phyloP scores from a whole-genome alignment of 768 basidiomycete species.

The Termitomyces sp. region DNA sequence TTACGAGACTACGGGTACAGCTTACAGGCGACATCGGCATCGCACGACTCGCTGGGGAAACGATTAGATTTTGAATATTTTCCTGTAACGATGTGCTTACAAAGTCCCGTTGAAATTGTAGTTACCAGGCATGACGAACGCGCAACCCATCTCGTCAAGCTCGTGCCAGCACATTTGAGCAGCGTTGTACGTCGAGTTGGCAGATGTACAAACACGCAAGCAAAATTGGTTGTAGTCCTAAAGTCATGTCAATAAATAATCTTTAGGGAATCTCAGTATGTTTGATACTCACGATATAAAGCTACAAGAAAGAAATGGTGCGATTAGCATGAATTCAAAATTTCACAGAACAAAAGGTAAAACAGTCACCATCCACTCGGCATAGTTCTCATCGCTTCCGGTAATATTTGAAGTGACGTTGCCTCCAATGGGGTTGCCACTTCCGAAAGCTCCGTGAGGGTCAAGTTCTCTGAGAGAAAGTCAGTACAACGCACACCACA shows the following conservation, averaged over 20 bases:
- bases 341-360: neutral
- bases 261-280: neutral
- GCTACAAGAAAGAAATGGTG: slow-evolving; percentile 14
- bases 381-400: slow-evolving; percentile 34
- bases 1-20: neutral
- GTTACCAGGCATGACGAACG: slow-evolving; percentile 47
- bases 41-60: slow-evolving; percentile 35
- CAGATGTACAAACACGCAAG: slow-evolving; percentile 41
- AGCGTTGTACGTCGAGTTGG: slow-evolving; percentile 42
- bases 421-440: slow-evolving; percentile 44
- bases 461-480: slow-evolving; percentile 36
- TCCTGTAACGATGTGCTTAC: slow-evolving; percentile 23
- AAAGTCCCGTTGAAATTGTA: slow-evolving; percentile 42
- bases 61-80: neutral
- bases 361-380: slow-evolving; percentile 42
- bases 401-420: slow-evolving; percentile 44
- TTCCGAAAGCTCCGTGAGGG: slow-evolving; percentile 40
- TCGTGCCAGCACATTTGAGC: slow-evolving; percentile 46
- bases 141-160: slow-evolving; percentile 45
- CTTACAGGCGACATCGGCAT: slow-evolving; percentile 44
- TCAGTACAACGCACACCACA: neutral
- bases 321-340: neutral
- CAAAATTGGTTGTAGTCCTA: slow-evolving; percentile 39
- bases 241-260: neutral
- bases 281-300: slow-evolving; percentile 29